phyloP scores from a whole-genome alignment of 306 rosid species.

The Amphicarpaea edgeworthii region DNA sequence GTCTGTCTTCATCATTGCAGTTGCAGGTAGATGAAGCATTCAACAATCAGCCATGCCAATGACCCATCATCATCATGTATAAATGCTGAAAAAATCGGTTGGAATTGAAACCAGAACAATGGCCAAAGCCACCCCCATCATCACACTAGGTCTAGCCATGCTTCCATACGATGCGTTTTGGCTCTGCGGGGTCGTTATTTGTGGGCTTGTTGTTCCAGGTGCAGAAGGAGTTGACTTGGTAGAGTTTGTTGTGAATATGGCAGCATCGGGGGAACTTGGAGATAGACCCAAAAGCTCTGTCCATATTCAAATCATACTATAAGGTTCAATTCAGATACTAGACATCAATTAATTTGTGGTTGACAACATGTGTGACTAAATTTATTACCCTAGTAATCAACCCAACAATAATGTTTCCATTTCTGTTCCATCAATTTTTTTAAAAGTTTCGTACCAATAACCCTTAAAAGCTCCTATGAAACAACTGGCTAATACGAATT shows the following conservation, averaged over 20 bases:
- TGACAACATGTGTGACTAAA: conserved; percentile 3
- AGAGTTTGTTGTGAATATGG: conserved; percentile 66
- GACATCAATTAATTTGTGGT: not conserved
- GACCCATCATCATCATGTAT: conserved; percentile 6
- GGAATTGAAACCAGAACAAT: conserved; percentile 48
- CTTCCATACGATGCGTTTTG: conserved; percentile 30
- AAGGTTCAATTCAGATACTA: no score
- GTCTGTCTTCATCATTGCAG: not conserved
- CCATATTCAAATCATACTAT: conserved; percentile 6
- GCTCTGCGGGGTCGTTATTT: not conserved
- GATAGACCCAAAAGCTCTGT: conserved; percentile 77
- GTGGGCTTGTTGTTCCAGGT: not conserved
- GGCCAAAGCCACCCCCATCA: conserved; percentile 49
- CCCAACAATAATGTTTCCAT: not conserved
- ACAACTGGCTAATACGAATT: not conserved
- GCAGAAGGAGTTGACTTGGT: conserved; percentile 33
- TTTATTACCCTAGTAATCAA: not conserved
- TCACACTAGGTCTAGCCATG: conserved; percentile 40
- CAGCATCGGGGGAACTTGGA: conserved; percentile 79
- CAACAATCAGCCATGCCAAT: not conserved
- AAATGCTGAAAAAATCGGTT: conserved; percentile 24
- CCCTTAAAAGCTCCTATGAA: not conserved
- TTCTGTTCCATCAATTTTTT: not conserved
- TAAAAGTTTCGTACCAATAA: no score
- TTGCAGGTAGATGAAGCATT: conserved; percentile 33